Conservation (phyloP, 2,329 filamentous ascomycete genomes). For the Fusarium caatingaense region DNA sequence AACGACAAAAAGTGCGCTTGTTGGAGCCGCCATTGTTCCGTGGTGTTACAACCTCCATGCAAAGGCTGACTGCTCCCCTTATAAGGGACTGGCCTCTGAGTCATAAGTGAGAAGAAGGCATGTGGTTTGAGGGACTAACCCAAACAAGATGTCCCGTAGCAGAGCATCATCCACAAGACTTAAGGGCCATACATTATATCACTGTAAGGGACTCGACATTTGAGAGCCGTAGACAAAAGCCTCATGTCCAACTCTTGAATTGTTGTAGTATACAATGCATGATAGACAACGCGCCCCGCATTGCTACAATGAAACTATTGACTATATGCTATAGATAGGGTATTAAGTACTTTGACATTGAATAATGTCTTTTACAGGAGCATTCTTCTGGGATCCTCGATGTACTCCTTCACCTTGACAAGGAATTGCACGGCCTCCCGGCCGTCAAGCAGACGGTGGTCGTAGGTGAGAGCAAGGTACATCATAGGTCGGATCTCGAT, state of each 20-base stretch:
- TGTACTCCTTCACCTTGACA: constrained; percentile 97
- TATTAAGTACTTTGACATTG: constrained; percentile 27
- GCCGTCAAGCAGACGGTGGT: constrained; percentile 94
- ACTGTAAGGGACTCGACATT: background rate
- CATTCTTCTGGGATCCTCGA: constrained; percentile 95
- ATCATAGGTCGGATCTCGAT: constrained; percentile 99
- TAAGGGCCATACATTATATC: background rate
- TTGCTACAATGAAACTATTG: constrained; percentile 7
- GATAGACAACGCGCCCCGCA: constrained; percentile 12
- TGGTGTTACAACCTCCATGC: too few species aligned
- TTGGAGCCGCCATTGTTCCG: background rate
- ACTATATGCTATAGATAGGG: constrained; percentile 27
- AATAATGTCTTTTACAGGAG: constrained; percentile 64
- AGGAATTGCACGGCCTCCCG: constrained; percentile 96
- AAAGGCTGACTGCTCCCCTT: background rate
- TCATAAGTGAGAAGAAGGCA: background rate
- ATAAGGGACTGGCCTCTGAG: background rate
- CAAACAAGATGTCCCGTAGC: background rate
- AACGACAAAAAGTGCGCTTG: constrained; percentile 24
- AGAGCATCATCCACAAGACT: background rate
- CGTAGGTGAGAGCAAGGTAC: constrained; percentile 97
- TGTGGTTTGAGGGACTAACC: background rate
- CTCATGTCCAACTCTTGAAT: background rate
- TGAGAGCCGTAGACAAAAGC: background rate
- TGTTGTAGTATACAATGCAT: constrained; percentile 23